Conservation (phyloP, 2,329 filamentous ascomycete species). For the Monosporascus sp. region DNA sequence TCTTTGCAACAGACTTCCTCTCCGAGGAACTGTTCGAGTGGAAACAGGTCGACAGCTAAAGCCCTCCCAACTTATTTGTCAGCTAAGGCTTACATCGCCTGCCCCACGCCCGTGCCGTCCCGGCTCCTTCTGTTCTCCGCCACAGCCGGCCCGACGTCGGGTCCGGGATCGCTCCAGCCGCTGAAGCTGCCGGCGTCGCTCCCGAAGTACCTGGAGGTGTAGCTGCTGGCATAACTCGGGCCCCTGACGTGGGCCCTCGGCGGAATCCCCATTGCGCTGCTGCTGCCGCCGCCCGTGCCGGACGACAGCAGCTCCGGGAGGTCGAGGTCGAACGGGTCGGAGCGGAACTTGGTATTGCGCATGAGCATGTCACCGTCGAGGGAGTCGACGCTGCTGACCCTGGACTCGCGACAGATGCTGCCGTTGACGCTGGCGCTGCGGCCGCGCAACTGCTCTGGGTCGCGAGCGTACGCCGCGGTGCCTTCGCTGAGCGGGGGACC, state of each 20-base stretch:
- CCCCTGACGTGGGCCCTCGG: constrained; percentile 28
- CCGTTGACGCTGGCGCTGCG: constrained; percentile 32
- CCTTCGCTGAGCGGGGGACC: constrained; percentile 22
- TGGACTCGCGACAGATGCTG: constrained; percentile 33
- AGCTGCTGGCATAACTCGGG: constrained; percentile 30
- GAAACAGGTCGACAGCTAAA: too few species aligned
- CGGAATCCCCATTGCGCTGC: constrained; percentile 20
- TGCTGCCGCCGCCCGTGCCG: constrained; percentile 9
- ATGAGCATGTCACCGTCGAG: constrained; percentile 26
- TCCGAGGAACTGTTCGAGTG: too few species aligned
- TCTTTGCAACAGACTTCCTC: too few species aligned
- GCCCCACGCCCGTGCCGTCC: constrained; percentile 26
- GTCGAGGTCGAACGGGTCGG: constrained; percentile 62
- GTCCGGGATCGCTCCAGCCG: constrained; percentile 49
- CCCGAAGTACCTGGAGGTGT: constrained; percentile 42
- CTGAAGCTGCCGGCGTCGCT: constrained; percentile 40
- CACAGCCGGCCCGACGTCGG: constrained; percentile 42
- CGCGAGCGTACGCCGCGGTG: constrained; percentile 37
- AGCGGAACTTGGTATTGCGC: constrained; percentile 52
- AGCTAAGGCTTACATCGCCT: constrained; percentile 21
- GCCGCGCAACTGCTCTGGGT: constrained; percentile 44
- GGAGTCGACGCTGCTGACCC: constrained; percentile 34
- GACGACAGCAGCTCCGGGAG: constrained; percentile 37
- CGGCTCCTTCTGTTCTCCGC: constrained; percentile 19
- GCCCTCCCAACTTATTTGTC: too few species aligned